Evolutionary conservation across 2,329 filamentous ascomycete species (phyloP).

Genomic region (Xylariaceae sp.): DNA sequence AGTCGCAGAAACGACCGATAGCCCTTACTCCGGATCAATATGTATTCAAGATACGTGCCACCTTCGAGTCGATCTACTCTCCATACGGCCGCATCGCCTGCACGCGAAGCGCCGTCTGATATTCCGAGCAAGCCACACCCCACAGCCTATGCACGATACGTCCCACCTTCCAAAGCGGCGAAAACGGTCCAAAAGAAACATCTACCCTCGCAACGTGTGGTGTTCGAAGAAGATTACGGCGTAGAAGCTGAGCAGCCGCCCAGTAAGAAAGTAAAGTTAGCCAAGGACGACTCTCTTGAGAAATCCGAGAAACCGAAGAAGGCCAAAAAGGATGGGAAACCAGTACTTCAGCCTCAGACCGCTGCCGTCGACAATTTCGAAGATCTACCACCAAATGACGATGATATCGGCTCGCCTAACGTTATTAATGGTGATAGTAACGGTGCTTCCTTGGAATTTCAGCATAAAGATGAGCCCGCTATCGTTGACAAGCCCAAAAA

Average conservation of each 20-base stretch:
- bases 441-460: too few species aligned
- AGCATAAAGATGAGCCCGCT: too few species aligned
- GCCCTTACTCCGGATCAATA: too few species aligned
- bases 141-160: constrained; percentile 31
- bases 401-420: too few species aligned
- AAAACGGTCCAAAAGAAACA: constrained; percentile 5
- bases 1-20: too few species aligned
- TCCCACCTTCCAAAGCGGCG: constrained; percentile 29
- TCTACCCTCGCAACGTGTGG: constrained; percentile 14
- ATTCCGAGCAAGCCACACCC: constrained; percentile 11
- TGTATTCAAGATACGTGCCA: constrained; percentile 41
- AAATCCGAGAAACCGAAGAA: constrained; percentile 29
- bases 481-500: too few species aligned
- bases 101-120: constrained; percentile 5
- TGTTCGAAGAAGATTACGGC: constrained; percentile 13
- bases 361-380: too few species aligned
- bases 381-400: too few species aligned
- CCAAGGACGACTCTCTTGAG: constrained; percentile 27
- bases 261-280: constrained; percentile 32
- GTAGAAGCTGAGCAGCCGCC: constrained; percentile 20
- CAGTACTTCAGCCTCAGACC: too few species aligned
- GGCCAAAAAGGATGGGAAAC: constrained; percentile 32
- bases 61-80: constrained; percentile 12
- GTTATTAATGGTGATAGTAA: neutral
- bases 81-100: constrained; percentile 2